A percentile compares a stretch with the other conserved stretches of the same genome.
These are phyloP conservation scores for Chrysosporium queenslandicum DNA, from an alignment of 2,329 filamentous ascomycete species.

Conservation along the genomic window DNA sequence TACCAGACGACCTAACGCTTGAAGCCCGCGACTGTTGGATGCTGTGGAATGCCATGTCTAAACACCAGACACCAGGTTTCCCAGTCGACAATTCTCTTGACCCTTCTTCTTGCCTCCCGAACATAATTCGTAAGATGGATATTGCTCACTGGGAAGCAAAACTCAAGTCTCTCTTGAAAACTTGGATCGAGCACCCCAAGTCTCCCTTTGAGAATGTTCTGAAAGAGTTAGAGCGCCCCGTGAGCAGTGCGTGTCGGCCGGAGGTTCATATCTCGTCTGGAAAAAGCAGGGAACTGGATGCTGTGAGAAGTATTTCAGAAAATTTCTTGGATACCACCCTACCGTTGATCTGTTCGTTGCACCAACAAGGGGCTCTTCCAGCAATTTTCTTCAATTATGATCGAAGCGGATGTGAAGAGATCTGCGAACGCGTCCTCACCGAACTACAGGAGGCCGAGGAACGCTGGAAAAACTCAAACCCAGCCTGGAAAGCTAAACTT, in stretches of 20 bases:
- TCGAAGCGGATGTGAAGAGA: conserved; percentile 52
- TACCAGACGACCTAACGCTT: conserved; percentile 57
- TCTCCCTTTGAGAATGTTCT: conserved; percentile 47
- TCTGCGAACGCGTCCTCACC: conserved; percentile 43
- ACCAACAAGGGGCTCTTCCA: conserved; percentile 56
- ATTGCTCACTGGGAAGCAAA: conserved; percentile 54
- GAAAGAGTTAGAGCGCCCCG: conserved; percentile 36
- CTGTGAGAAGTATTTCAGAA: background rate
- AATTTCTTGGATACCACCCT: conserved; percentile 37
- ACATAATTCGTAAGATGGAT: conserved; percentile 53
- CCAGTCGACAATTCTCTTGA: conserved; percentile 43
- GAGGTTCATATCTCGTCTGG: conserved; percentile 17
- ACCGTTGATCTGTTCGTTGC: conserved; percentile 50
- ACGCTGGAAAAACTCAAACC: conserved; percentile 47
- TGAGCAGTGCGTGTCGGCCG: conserved; percentile 5
- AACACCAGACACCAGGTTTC: conserved; percentile 45
- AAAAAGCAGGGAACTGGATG: conserved; percentile 5
- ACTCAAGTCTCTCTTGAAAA: conserved; percentile 49
- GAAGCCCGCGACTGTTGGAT: conserved; percentile 61
- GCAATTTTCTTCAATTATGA: conserved; percentile 73
- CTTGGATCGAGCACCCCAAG: conserved; percentile 49
- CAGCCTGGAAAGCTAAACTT: conserved; percentile 53
- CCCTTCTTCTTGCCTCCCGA: conserved; percentile 42
- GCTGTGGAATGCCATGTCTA: conserved; percentile 55
- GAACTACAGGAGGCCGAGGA: conserved; percentile 48